Evolutionary conservation across 2,329 filamentous ascomycete genomes (phyloP).

Genomic region (Arthroderma sp.): DNA sequence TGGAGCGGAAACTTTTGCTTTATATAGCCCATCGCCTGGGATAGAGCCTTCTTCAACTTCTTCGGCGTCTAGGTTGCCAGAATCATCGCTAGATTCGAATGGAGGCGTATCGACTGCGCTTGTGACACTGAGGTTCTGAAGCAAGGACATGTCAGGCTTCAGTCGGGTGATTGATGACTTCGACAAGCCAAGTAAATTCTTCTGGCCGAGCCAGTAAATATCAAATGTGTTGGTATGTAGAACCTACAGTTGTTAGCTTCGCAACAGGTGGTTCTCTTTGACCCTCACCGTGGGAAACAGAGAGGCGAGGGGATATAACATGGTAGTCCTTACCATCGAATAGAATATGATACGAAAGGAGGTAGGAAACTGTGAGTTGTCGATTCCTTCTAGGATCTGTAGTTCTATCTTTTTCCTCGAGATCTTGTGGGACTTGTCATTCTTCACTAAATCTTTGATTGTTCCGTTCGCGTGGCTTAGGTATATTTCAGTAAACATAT

Average conservation of each 20-base stretch:
- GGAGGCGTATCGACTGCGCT: not conserved
- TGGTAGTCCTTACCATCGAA: conserved; percentile 13
- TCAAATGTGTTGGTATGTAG: conserved; percentile 19
- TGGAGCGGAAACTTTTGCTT: not conserved
- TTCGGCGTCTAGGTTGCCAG: not conserved
- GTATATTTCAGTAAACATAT: conserved; percentile 17
- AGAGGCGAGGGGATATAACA: not conserved
- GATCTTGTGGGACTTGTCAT: conserved; percentile 12
- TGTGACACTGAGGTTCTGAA: not conserved
- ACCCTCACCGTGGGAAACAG: not conserved
- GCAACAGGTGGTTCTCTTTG: not conserved
- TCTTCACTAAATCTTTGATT: conserved; percentile 12
- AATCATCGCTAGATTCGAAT: not conserved
- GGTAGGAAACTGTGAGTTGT: conserved; percentile 16
- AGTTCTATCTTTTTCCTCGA: conserved; percentile 18
- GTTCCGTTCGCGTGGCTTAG: conserved; percentile 15
- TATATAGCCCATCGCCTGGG: not conserved
- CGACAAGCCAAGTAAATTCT: conserved; percentile 11
- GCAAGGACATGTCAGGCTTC: conserved; percentile 12
- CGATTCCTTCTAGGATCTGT: conserved; percentile 16
- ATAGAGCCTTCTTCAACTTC: not conserved
- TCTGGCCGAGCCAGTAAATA: conserved; percentile 17
- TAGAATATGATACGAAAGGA: conserved; percentile 17
- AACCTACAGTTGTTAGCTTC: conserved; percentile 14
- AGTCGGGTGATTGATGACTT: conserved; percentile 14